Evolutionary conservation across 192 early-diverging fungal species (phyloP).

Genomic region (Backusella australiensis): DNA sequence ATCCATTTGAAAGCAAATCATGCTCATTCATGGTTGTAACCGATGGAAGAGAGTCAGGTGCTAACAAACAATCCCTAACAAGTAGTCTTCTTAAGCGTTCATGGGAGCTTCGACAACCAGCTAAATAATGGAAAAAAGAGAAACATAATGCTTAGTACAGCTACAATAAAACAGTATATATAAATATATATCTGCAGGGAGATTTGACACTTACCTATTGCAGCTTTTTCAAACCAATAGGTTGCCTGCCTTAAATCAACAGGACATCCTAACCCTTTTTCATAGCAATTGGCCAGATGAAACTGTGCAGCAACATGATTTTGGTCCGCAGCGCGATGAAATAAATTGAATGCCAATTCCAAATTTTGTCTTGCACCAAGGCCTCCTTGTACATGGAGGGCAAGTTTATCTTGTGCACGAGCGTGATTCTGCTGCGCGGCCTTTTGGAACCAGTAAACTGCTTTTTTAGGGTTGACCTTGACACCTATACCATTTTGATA

Average conservation of each 20-base stretch:
- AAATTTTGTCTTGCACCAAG: slow-evolving; percentile 63
- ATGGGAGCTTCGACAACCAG: slow-evolving; percentile 48
- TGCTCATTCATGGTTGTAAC: slow-evolving; percentile 7
- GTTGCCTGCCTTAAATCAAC: slow-evolving; percentile 27
- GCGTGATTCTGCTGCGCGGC: slow-evolving; percentile 69
- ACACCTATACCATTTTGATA: slow-evolving; percentile 12
- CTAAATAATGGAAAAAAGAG: not conserved
- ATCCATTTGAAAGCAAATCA: slow-evolving; percentile 1
- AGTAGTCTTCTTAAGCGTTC: slow-evolving; percentile 45
- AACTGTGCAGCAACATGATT: slow-evolving; percentile 60
- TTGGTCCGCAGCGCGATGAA: slow-evolving; percentile 56
- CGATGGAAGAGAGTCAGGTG: not conserved
- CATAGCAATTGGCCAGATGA: slow-evolving; percentile 50
- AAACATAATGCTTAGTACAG: not conserved
- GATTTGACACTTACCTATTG: slow-evolving; percentile 57
- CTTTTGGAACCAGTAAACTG: slow-evolving; percentile 62
- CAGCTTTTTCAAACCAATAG: slow-evolving; percentile 45
- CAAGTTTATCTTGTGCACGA: slow-evolving; percentile 62
- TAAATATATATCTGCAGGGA: slow-evolving; percentile 28
- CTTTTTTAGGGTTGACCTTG: slow-evolving; percentile 47
- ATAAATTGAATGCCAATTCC: slow-evolving; percentile 57
- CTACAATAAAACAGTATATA: not conserved
- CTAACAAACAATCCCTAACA: slow-evolving; percentile 28
- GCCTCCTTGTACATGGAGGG: slow-evolving; percentile 84
- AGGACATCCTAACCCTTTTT: slow-evolving; percentile 41